Percentiles rank a stretch among this genome's conserved stretches.
Evolutionary conservation across 2,329 filamentous ascomycete species (phyloP).

Genomic region (Colletotrichum ledebouriae): DNA sequence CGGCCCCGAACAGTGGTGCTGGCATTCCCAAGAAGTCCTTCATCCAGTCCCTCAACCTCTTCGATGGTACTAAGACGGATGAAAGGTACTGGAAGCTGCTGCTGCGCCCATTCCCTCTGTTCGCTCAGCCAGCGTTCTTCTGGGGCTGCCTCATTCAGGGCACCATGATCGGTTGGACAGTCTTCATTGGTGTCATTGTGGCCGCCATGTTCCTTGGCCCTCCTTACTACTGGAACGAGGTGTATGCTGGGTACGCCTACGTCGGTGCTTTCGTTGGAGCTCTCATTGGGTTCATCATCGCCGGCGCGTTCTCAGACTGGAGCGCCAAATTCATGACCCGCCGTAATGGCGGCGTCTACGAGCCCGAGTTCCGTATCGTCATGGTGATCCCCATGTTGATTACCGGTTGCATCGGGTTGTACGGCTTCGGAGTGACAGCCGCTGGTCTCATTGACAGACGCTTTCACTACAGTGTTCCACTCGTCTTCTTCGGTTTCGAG

Average conservation of each 20-base stretch:
- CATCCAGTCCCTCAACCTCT: slow-evolving; percentile 72
- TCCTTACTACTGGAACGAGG: slow-evolving; percentile 85
- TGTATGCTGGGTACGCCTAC: slow-evolving; percentile 88
- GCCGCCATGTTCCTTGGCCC: slow-evolving; percentile 86
- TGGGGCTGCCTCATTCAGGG: slow-evolving; percentile 88
- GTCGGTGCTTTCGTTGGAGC: slow-evolving; percentile 88
- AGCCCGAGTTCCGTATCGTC: slow-evolving; percentile 90
- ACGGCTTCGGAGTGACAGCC: slow-evolving; percentile 84
- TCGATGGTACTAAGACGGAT: slow-evolving; percentile 86
- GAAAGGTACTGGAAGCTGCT: slow-evolving; percentile 77
- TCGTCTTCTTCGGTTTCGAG: slow-evolving; percentile 86
- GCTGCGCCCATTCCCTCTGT: slow-evolving; percentile 83
- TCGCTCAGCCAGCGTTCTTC: slow-evolving; percentile 86
- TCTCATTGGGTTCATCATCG: slow-evolving; percentile 80
- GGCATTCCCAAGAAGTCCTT: slow-evolving; percentile 69
- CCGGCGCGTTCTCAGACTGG: slow-evolving; percentile 80
- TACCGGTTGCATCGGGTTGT: slow-evolving; percentile 82
- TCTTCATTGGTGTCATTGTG: slow-evolving; percentile 88
- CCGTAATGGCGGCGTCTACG: slow-evolving; percentile 84
- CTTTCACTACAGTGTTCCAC: slow-evolving; percentile 80
- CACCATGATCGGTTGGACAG: slow-evolving; percentile 93
- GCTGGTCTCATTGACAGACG: slow-evolving; percentile 65
- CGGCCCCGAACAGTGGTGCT: slow-evolving; percentile 31
- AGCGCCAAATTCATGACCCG: slow-evolving; percentile 78
- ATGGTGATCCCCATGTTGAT: slow-evolving; percentile 87